Evolutionary conservation across 2,329 filamentous ascomycete species (phyloP).

Genomic region (Domatiomyces catenatus): DNA sequence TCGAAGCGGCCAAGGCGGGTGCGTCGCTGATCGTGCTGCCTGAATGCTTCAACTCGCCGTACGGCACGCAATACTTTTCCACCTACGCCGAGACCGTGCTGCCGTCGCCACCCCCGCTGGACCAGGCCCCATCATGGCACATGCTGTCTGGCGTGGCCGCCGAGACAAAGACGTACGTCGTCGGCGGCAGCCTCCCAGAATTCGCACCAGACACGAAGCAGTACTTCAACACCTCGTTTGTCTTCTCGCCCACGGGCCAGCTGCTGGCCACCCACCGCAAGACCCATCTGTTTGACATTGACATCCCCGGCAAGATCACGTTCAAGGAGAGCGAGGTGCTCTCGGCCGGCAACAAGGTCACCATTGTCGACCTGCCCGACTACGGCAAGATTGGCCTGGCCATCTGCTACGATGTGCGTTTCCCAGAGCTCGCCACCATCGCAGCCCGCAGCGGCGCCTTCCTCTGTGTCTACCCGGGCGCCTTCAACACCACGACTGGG

Average conservation of each 20-base stretch:
- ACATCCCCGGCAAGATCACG: slow-evolving; percentile 85
- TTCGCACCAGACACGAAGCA: slow-evolving; percentile 48
- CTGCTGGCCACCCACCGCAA: slow-evolving; percentile 83
- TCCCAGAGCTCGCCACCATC: slow-evolving; percentile 82
- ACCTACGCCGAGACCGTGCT: slow-evolving; percentile 80
- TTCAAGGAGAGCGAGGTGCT: slow-evolving; percentile 87
- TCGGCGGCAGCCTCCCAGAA: slow-evolving; percentile 90
- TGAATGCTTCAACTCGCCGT: slow-evolving; percentile 98
- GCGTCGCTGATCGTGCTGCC: slow-evolving; percentile 82
- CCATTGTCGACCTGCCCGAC: slow-evolving; percentile 69
- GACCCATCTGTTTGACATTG: slow-evolving; percentile 92
- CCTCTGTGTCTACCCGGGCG: slow-evolving; percentile 80
- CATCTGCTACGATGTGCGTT: slow-evolving; percentile 96
- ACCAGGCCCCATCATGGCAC: slow-evolving; percentile 69
- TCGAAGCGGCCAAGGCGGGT: slow-evolving; percentile 59
- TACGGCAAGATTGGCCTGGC: slow-evolving; percentile 78
- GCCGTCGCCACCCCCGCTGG: slow-evolving; percentile 54
- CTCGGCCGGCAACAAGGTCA: slow-evolving; percentile 68
- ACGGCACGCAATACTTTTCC: slow-evolving; percentile 81
- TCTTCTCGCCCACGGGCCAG: slow-evolving; percentile 63
- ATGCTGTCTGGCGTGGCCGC: slow-evolving; percentile 65
- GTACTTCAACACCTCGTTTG: slow-evolving; percentile 82
- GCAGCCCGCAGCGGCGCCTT: slow-evolving; percentile 79
- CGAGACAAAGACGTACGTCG: slow-evolving; percentile 63
- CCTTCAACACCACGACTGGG: slow-evolving; percentile 89